Evolutionary conservation across 1,284 basidiomycete species (phyloP), one percentile per base, ranked within the genome.

Genomic region (Ustilago bromivora): DNA sequence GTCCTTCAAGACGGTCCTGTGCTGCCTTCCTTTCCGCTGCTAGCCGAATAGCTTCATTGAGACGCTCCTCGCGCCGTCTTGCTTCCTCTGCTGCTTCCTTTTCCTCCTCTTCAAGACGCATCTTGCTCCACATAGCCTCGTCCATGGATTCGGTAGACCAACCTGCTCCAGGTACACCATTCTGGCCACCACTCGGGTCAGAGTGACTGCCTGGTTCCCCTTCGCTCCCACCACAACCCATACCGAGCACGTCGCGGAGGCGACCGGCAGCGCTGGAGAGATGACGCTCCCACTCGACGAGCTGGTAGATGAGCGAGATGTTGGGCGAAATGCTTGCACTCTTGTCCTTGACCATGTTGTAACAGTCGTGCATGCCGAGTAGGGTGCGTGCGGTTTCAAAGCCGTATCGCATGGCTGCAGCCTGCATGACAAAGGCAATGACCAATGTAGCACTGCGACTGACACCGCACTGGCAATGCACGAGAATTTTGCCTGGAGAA

Each of bases 381-480:
- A 85, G 71, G 13, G 62, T 65, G 55, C 81, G 61, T 8, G 71
- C 64, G 15, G 36, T 61, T 11, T 72, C 65, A 32, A 69, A 79
- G 10, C 74, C 81, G 2, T 91, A 90, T 57, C 90, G 91, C 57
- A 90, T 89, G 43, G 92, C 92, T 19, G 95, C 94, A 38, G 95
- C 93, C 60, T 94, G 91, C 95, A 98, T 98, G 76, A 97, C 93
- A 76, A 97, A 91, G 40, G 95, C 96, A 71, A 98, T 96, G 55
- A 93, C 91, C 80, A 98, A 88, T 1, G 96, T 98, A 17, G 95
- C 96, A 28, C 94, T 96, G 76, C 96, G 91, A 28, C 95, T 97
- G 34, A 98, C 94, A 76, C 96, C 96, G 87, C 95, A 97, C 88
- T 98, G 96, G 68, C 82, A 84, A 46, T 84, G 82, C 28, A 84